These are phyloP conservation scores for Exophiala bonariae DNA, from an alignment of 2,329 filamentous ascomycete genomes.

Conservation along the genomic window DNA sequence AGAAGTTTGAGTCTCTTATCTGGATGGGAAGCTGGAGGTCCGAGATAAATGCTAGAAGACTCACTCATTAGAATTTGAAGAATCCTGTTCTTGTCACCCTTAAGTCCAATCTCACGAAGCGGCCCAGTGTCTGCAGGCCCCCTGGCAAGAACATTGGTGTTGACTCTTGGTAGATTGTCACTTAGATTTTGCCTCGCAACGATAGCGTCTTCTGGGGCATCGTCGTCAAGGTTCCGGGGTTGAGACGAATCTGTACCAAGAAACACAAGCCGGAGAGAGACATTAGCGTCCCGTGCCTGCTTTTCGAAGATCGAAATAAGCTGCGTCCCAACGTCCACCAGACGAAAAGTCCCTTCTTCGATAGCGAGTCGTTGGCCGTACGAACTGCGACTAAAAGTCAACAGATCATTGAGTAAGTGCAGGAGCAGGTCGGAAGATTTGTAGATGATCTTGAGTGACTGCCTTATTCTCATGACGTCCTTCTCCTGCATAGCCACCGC, in stretches of 20 bases:
- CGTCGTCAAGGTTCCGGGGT: conserved; percentile 12
- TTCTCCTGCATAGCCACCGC: conserved; percentile 90
- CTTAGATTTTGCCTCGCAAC: conserved; percentile 21
- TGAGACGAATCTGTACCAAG: conserved; percentile 49
- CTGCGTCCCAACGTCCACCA: conserved; percentile 79
- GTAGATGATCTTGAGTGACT: conserved; percentile 82
- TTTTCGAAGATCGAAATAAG: conserved; percentile 84
- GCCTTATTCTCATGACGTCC: conserved; percentile 72
- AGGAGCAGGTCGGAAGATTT: conserved; percentile 80
- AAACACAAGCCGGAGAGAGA: conserved; percentile 71
- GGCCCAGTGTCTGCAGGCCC: conserved; percentile 66
- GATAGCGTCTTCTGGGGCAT: conserved; percentile 44
- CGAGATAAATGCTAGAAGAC: not conserved
- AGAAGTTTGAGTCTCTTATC: too few species aligned
- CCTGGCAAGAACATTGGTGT: conserved; percentile 49
- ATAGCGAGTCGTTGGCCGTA: conserved; percentile 79
- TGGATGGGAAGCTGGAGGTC: too few species aligned
- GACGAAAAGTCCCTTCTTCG: conserved; percentile 78
- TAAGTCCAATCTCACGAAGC: conserved; percentile 79
- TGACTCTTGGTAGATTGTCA: conserved; percentile 22
- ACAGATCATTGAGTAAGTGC: conserved; percentile 80
- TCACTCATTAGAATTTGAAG: conserved; percentile 67
- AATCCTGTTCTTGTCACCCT: conserved; percentile 86
- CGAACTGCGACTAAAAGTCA: conserved; percentile 93
- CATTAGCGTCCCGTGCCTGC: conserved; percentile 76